phyloP scores from a whole-genome alignment of 2,329 filamentous ascomycete species.

The Colletotrichum cuscutae region DNA sequence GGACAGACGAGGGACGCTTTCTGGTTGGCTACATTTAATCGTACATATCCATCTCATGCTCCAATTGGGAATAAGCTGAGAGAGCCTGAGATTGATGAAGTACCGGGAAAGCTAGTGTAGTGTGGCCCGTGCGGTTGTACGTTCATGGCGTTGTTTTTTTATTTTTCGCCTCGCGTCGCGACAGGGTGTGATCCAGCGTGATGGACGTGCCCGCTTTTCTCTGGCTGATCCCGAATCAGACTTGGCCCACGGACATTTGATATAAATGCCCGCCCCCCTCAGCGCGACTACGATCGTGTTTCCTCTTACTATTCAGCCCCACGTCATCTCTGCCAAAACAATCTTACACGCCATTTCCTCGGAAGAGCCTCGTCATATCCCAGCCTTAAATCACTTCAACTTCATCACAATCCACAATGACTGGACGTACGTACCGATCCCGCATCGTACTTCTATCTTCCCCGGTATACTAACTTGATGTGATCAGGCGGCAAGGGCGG shows the following conservation, averaged over 20 bases:
- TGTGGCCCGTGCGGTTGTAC: neutral
- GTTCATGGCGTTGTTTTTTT: slow-evolving; percentile 11
- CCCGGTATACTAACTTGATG: slow-evolving; percentile 7
- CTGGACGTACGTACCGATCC: slow-evolving; percentile 72
- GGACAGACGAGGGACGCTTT: neutral
- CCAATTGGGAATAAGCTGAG: neutral
- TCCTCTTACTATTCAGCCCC: slow-evolving; percentile 1
- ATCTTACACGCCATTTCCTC: neutral
- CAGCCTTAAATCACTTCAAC: neutral
- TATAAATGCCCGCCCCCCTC: slow-evolving; percentile 34
- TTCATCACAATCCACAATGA: slow-evolving; percentile 63
- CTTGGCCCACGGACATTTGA: slow-evolving; percentile 10
- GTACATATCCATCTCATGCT: neutral
- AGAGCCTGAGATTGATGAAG: neutral
- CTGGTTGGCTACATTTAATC: neutral
- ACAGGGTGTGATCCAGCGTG: neutral
- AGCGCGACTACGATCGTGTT: neutral
- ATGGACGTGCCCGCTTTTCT: slow-evolving; percentile 27
- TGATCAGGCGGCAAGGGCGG: slow-evolving; percentile 87
- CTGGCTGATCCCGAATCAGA: slow-evolving; percentile 34
- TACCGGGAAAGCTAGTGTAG: neutral
- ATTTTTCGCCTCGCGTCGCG: slow-evolving; percentile 9
- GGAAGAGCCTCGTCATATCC: neutral
- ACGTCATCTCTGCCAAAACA: slow-evolving; percentile 19
- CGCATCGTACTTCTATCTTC: slow-evolving; percentile 10